phyloP scores from a whole-genome alignment of 495 filamentous ascomycete species.

The Aspergillus nidulans region DNA sequence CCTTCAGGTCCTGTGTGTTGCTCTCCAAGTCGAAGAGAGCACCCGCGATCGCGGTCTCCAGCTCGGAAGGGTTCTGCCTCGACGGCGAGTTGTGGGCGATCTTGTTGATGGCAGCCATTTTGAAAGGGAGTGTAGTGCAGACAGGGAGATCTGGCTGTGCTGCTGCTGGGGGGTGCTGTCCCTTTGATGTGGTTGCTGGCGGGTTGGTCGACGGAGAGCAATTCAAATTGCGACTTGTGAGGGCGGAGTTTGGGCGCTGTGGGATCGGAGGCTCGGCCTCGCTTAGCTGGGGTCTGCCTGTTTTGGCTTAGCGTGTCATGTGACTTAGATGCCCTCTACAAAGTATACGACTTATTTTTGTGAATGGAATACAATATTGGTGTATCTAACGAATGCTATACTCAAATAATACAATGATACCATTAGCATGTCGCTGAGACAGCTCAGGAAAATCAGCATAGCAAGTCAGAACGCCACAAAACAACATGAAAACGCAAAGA shows the following conservation, averaged over 20 bases:
- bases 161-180: slow-evolving; percentile 37
- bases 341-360: neutral
- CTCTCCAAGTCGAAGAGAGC: slow-evolving; percentile 97
- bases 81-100: slow-evolving; percentile 95
- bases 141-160: slow-evolving; percentile 39
- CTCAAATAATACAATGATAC: slow-evolving; percentile 8
- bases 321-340: slow-evolving; percentile 34
- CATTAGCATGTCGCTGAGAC: neutral
- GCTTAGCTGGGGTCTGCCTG: slow-evolving; percentile 38
- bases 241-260: slow-evolving; percentile 22
- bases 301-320: slow-evolving; percentile 25
- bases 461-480: slow-evolving; percentile 4
- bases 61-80: slow-evolving; percentile 86
- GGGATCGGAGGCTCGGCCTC: slow-evolving; percentile 38
- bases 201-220: slow-evolving; percentile 23
- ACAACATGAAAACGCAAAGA: neutral
- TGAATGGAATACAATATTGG: neutral
- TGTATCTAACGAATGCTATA: neutral
- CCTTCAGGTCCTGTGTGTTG: slow-evolving; percentile 95
- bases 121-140: slow-evolving; percentile 24
- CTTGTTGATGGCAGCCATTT: slow-evolving; percentile 83
- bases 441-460: neutral
- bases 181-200: slow-evolving; percentile 25
- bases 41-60: slow-evolving; percentile 88
- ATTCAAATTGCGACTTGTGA: slow-evolving; percentile 21